These are phyloP conservation scores for Biscutella auriculata DNA, from an alignment of 441 rosid genomes.

Conservation along the genomic window DNA sequence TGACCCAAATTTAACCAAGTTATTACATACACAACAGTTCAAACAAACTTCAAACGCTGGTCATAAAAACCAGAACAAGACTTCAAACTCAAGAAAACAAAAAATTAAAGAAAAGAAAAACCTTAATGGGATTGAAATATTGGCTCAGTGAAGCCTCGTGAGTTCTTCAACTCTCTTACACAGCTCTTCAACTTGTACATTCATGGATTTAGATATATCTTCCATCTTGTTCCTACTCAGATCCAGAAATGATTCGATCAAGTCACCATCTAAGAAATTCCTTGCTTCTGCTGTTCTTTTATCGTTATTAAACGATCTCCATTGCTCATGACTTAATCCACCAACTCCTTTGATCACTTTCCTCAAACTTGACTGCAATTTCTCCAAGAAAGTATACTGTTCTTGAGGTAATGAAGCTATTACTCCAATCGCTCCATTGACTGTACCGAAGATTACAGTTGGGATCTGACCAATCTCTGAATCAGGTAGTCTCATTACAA, in stretches of 20 bases:
- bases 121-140: not conserved
- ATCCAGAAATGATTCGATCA: slow-evolving; percentile 85
- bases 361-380: slow-evolving; percentile 69
- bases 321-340: slow-evolving; percentile 86
- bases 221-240: slow-evolving; percentile 77
- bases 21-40: too few relatives aligned
- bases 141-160: slow-evolving; percentile 74
- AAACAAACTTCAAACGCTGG: too few relatives aligned
- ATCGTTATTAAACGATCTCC: slow-evolving; percentile 90
- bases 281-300: slow-evolving; percentile 72
- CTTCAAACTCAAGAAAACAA: not conserved
- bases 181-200: slow-evolving; percentile 74
- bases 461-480: slow-evolving; percentile 93
- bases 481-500: slow-evolving; percentile 92
- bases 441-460: slow-evolving; percentile 76
- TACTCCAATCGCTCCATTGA: slow-evolving; percentile 85
- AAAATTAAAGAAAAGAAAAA: not conserved
- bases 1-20: too few relatives aligned
- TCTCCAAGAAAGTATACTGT: slow-evolving; percentile 67
- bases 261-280: slow-evolving; percentile 85
- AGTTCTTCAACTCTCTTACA: slow-evolving; percentile 90
- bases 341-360: slow-evolving; percentile 93
- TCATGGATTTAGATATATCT: slow-evolving; percentile 58
- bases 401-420: slow-evolving; percentile 88
- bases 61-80: slow-evolving; percentile 3